phyloP scores from a whole-genome alignment of 1,139 yeast genomes.

The Kurtzmaniella natalensis region DNA sequence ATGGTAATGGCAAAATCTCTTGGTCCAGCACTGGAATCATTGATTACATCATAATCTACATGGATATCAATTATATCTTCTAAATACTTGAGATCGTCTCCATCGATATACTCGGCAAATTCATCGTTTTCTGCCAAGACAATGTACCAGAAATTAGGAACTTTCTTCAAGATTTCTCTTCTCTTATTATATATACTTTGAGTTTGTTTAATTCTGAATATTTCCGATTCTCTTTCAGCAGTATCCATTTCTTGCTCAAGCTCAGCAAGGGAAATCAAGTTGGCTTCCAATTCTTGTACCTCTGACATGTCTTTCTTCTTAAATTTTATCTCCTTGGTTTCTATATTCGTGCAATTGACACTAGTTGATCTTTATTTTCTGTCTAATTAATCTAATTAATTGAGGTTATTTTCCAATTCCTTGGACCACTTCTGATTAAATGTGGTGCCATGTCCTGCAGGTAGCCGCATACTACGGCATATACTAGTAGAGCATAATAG shows the following conservation, averaged over 20 bases:
- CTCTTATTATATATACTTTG: constrained; percentile 49
- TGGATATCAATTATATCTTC: constrained; percentile 56
- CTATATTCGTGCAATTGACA: too few relatives aligned
- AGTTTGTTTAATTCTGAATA: constrained; percentile 45
- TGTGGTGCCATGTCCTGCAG: too few relatives aligned
- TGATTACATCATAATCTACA: constrained; percentile 45
- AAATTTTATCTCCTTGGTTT: too few relatives aligned
- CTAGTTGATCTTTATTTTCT: too few relatives aligned
- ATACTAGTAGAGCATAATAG: too few relatives aligned
- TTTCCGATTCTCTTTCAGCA: constrained; percentile 54
- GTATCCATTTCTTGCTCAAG: constrained; percentile 53
- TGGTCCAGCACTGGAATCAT: constrained; percentile 18
- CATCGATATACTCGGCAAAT: constrained; percentile 63
- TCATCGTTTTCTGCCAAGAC: constrained; percentile 74
- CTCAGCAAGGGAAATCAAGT: constrained; percentile 37
- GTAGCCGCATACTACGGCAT: too few relatives aligned
- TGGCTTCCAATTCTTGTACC: constrained; percentile 6
- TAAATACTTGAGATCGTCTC: constrained; percentile 64
- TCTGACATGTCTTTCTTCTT: too few relatives aligned
- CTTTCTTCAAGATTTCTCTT: constrained; percentile 36
- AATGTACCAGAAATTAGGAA: constrained; percentile 74
- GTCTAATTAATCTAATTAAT: too few relatives aligned
- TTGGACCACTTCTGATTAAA: too few relatives aligned
- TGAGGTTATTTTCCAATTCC: too few relatives aligned
- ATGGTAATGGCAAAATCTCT: constrained; percentile 56